Evolutionary conservation across 768 basidiomycete genomes (phyloP).

Genomic region (Phanerochaete sordida): DNA sequence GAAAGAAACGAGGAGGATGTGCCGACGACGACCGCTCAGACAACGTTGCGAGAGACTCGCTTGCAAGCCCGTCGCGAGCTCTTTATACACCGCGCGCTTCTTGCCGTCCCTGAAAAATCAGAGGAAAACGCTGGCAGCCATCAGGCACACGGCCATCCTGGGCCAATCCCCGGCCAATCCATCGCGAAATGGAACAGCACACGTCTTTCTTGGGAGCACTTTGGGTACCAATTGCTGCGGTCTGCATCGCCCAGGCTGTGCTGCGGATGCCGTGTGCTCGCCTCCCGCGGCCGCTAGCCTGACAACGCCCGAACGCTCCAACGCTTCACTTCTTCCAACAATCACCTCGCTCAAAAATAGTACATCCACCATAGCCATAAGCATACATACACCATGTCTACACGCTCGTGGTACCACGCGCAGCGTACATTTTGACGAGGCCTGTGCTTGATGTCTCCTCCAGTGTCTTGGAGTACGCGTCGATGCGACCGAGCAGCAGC

Average conservation of each 20-base stretch:
- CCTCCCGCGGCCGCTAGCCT: not conserved
- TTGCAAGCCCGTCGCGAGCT: not conserved
- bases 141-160: not conserved
- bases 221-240: not conserved
- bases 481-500: constrained; percentile 83
- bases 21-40: constrained; percentile 6
- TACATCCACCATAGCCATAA: not conserved
- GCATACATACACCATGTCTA: not conserved
- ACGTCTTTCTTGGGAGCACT: not conserved
- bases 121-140: not conserved
- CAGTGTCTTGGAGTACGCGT: constrained; percentile 78
- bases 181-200: too few relatives aligned
- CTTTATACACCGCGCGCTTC: not conserved
- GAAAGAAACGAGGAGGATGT: constrained; percentile 12
- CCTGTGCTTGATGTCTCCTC: constrained; percentile 55
- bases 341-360: not conserved
- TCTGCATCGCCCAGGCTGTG: not conserved
- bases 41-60: constrained; percentile 7
- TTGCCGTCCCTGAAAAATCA: not conserved
- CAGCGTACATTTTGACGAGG: constrained; percentile 85
- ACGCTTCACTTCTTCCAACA: not conserved
- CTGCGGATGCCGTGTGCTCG: not conserved
- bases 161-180: not conserved
- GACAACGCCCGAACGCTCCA: not conserved
- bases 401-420: constrained; percentile 34